Base-by-base conservation (phyloP, 257 asterid species). In the Fraxinus americana region DNA sequence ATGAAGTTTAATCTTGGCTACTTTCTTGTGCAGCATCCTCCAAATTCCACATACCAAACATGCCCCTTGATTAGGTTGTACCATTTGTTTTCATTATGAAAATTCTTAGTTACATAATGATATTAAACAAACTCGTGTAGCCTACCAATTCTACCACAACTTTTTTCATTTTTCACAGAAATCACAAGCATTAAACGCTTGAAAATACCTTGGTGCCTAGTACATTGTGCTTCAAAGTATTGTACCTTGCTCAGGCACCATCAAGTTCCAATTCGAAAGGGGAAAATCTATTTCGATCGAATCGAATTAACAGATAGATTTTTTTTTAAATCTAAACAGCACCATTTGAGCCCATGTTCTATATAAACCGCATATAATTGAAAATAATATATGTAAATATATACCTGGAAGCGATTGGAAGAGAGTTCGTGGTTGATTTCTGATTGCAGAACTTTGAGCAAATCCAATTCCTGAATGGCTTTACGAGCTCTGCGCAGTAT, bases 361-460 rank as follows among this genome's bases (percentile, higher is more conserved):
- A 5, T 61, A 63, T 11, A 69, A 73, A 67, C 66, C 25, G 66
- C 27, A 39, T 21, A 54, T 2, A 30, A n/a, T 25, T 74, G 76
- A 3, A 27, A 30, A 32, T 61, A 23, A 30, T 41, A 4, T 52
- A 70, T 23, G 41, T 16, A 52, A 79, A 77, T 39, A 6, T 77
- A 61, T 80, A 93, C 98, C 98, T 89, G 89, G 80, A 82, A 84
- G 35, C 86, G 83, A 81, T 85, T 74, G 77, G 91, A 79, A 11
- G 91, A 79, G 76, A 87, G 90, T 70, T 94, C 97, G 48, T 87
- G 88, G 78, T 85, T 81, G 85, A 94, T 94, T 84, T 94, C 97
- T 4, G 97, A 86, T 72, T 84, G 94, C 87, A 94, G 50, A 54
- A 87, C 81, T 81, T 88, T 89, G 73, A 92, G 85, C 86, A 94